phyloP scores from a whole-genome alignment of 345 rosid species.

The Euphorbia lathyris region DNA sequence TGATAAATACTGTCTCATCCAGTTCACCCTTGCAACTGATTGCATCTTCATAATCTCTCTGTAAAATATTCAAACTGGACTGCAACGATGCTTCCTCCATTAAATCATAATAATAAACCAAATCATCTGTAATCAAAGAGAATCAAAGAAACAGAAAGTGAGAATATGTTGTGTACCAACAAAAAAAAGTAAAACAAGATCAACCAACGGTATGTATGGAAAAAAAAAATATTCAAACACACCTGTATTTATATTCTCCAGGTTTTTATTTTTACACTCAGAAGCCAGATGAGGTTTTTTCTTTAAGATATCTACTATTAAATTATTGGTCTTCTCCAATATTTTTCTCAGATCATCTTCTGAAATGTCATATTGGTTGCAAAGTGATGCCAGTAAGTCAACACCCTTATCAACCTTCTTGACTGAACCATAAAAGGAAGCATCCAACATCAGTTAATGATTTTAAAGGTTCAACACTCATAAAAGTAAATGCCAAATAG shows the following conservation, averaged over 20 bases:
- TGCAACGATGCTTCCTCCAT: slow-evolving; percentile 74
- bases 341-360: slow-evolving; percentile 75
- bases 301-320: slow-evolving; percentile 62
- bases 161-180: background rate
- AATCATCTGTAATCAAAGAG: slow-evolving; percentile 59
- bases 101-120: slow-evolving; percentile 78
- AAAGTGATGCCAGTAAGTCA: slow-evolving; percentile 82
- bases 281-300: slow-evolving; percentile 60
- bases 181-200: background rate
- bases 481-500: background rate
- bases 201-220: too few species aligned
- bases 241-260: slow-evolving; percentile 66
- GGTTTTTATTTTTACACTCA: slow-evolving; percentile 54
- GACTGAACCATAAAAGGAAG: slow-evolving; percentile 41
- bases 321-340: slow-evolving; percentile 60
- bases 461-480: background rate
- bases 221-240: slow-evolving; percentile 10
- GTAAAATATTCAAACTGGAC: slow-evolving; percentile 57
- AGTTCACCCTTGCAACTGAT: slow-evolving; percentile 60
- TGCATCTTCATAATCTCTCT: slow-evolving; percentile 69
- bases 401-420: slow-evolving; percentile 69
- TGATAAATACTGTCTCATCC: slow-evolving; percentile 83
- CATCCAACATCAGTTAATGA: slow-evolving; percentile 4
- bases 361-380: slow-evolving; percentile 69
- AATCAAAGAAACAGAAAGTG: slow-evolving; percentile 18